Evolutionary conservation across 2,329 filamentous ascomycete genomes (phyloP).

Genomic region (Torrubiella hemipterigena): DNA sequence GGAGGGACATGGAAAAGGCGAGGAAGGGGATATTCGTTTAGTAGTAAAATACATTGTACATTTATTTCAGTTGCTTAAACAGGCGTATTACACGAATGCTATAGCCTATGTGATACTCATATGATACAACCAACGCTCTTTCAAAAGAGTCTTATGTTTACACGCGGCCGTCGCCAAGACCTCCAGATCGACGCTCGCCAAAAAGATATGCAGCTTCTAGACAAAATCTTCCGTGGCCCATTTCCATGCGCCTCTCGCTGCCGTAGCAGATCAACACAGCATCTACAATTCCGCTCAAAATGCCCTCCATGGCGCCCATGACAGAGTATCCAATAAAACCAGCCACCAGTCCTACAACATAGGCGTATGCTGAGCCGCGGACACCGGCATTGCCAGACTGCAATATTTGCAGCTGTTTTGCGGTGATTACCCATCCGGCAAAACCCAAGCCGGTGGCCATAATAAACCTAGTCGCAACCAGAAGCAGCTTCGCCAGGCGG

Average conservation of each 20-base stretch:
- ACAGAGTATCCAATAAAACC: conserved; percentile 93
- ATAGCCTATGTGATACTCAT: no score
- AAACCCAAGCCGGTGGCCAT: conserved; percentile 87
- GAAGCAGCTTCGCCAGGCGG: conserved; percentile 76
- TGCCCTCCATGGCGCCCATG: conserved; percentile 79
- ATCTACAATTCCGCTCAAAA: conserved; percentile 77
- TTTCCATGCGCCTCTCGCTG: conserved; percentile 64
- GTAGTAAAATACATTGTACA: no score
- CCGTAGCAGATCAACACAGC: conserved; percentile 89
- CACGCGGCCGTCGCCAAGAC: conserved; percentile 11
- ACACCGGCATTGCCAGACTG: conserved; percentile 40
- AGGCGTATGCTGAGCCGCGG: conserved; percentile 82
- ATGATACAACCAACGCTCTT: not conserved
- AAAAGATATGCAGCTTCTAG: conserved; percentile 85
- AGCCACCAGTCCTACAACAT: conserved; percentile 83
- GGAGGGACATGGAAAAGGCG: no score
- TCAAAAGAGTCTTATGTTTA: not conserved
- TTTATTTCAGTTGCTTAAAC: no score
- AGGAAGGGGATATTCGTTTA: no score
- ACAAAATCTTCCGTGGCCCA: conserved; percentile 67
- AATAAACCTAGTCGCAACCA: conserved; percentile 82
- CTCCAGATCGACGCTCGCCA: conserved; percentile 42
- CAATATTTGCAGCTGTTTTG: conserved; percentile 59
- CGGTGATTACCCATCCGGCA: conserved; percentile 92
- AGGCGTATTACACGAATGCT: no score